Base-by-base conservation (phyloP, 495 filamentous ascomycete species). In the Penicillium flavigenum region DNA sequence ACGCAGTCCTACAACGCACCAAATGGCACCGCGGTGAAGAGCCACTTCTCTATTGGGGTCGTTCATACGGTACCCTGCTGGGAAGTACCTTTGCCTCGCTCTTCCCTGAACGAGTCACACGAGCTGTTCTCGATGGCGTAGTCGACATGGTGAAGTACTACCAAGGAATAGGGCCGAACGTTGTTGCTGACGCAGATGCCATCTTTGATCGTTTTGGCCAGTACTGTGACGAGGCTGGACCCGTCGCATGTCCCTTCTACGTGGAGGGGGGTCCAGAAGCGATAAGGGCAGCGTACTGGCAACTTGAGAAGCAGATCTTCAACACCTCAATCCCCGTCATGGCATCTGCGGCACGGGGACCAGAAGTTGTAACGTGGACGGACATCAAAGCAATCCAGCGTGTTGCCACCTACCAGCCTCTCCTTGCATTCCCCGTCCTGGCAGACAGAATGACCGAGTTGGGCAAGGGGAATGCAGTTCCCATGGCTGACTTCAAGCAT, bases 11-110 rank as follows among this genome's bases (percentile, higher is more conserved):
- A 12, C 19, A 48, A 14, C 66, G 68, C 24, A 76, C 71, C 5
- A 48, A 46, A 44, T 75, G 75, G 70, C 59, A 63, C 5, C 63
- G 47, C 0, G 80, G 76, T 41, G 44, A 63, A 27, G 75, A 79
- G 61, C 79, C 77, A 45, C 69, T 88, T 19, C 75, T 82, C 6
- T 87, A 83, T 47, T 87, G 86, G 75, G 81, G 87, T 10, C 80
- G 87, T 16, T 86, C 82, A n/a, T 89, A 89, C 61, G 87, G 87
- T 4, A 87, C 85, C 2, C 69, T 85, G 5, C 79, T 89, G 4
- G 86, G 86, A 0, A 74, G 83, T 1, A 81, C 76, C 3, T 82
- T 83, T 57, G 79, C 80, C 3, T 72, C 79, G 2, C 77, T 85
- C 63, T 80, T 74, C 32, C 82, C 82, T 0, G 70, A 81, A 46